These are phyloP conservation scores for Ambrosia artemisiifolia DNA, from an alignment of 129 eudicot species.

Conservation along the genomic window DNA sequence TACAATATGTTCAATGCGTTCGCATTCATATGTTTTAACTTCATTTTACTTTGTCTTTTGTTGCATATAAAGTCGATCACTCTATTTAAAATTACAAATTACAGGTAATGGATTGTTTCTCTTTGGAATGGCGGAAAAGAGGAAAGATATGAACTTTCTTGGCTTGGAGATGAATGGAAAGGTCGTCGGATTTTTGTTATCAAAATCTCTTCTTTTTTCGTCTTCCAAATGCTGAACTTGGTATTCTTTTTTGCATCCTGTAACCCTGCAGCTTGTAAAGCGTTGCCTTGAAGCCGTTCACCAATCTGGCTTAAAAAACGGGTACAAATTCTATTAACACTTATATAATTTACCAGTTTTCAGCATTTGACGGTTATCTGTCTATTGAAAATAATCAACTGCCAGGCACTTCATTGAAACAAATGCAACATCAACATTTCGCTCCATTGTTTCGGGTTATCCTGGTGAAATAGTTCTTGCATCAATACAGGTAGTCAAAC, in stretches of 20 bases:
- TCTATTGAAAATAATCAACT: constrained; percentile 4
- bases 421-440: constrained; percentile 86
- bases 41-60: not conserved
- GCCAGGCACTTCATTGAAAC: constrained; percentile 70
- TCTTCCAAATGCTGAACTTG: constrained; percentile 23
- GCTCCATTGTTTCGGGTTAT: constrained; percentile 66
- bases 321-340: constrained; percentile 36
- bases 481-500: constrained; percentile 68
- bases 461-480: constrained; percentile 74
- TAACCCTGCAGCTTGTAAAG: constrained; percentile 61
- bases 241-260: constrained; percentile 4
- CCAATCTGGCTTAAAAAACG: constrained; percentile 44
- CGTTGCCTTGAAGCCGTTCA: constrained; percentile 54
- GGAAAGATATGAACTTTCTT: constrained; percentile 74
- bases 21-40: not conserved
- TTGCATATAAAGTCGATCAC: not conserved
- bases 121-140: constrained; percentile 57
- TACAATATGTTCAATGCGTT: not conserved
- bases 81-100: constrained; percentile 13
- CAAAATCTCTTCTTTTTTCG: not conserved
- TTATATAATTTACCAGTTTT: not conserved
- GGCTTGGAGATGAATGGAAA: constrained; percentile 77
- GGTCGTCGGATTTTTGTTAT: constrained; percentile 33
- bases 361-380: not conserved
- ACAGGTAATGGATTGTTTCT: constrained; percentile 88